Conservation (phyloP, 73 alveolate genomes). For the Symbiodinium pilosum region DNA sequence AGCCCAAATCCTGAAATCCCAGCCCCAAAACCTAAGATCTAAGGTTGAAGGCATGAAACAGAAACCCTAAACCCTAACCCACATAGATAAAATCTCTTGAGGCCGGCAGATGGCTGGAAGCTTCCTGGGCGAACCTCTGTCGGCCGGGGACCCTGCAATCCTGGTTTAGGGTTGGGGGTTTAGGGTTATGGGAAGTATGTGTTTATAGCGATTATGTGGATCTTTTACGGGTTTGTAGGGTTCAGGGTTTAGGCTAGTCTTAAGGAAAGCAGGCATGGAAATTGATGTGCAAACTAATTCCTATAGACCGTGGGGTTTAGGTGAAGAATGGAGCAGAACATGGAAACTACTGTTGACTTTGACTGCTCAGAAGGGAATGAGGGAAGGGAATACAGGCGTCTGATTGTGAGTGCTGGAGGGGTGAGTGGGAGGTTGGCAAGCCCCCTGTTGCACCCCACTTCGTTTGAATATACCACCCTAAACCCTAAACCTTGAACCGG, state of each 20-base stretch:
- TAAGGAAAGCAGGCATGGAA: too few species aligned
- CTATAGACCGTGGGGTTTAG: too few species aligned
- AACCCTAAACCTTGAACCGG: too few species aligned
- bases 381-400: too few species aligned
- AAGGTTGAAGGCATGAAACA: background rate
- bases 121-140: constrained; percentile 84
- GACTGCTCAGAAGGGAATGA: too few species aligned
- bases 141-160: background rate
- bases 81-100: background rate
- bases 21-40: background rate
- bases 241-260: background rate
- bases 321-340: too few species aligned
- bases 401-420: too few species aligned
- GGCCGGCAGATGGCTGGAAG: constrained; percentile 84
- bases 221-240: background rate
- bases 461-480: too few species aligned
- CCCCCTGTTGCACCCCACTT: too few species aligned
- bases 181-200: background rate
- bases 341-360: too few species aligned
- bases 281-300: too few species aligned
- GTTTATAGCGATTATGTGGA: background rate
- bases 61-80: background rate
- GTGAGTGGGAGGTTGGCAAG: too few species aligned
- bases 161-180: background rate
- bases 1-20: background rate